phyloP scores from a whole-genome alignment of 192 early-diverging fungal species.

The Ramicandelaber brevisporus region DNA sequence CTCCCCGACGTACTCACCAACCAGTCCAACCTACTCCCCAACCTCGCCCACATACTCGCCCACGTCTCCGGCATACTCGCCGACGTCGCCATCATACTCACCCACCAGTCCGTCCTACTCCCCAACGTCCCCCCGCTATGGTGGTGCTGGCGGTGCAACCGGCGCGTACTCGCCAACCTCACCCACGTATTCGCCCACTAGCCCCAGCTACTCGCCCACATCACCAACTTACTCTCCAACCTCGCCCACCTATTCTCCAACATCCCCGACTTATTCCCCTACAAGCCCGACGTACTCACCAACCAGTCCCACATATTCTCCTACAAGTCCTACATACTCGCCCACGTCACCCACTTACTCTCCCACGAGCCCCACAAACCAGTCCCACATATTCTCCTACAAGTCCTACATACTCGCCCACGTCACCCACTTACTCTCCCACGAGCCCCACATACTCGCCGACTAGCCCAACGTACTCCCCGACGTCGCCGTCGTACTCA shows the following conservation, averaged over 20 bases:
- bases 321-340: conserved; percentile 23
- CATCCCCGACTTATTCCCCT: conserved; percentile 52
- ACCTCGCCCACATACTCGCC: conserved; percentile 46
- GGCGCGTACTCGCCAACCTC: conserved; percentile 17
- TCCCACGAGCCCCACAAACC: conserved; percentile 11
- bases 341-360: conserved; percentile 13
- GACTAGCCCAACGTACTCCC: conserved; percentile 33
- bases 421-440: conserved; percentile 43
- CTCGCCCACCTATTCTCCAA: conserved; percentile 47
- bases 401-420: conserved; percentile 22
- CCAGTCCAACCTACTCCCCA: conserved; percentile 38
- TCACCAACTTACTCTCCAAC: conserved; percentile 45
- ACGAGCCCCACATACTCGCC: conserved; percentile 40
- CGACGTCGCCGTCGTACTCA: conserved; percentile 52
- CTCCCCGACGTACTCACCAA: conserved; percentile 30
- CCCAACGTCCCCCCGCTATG: conserved; percentile 25
- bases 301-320: conserved; percentile 38
- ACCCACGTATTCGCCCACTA: conserved; percentile 32
- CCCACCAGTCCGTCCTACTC: conserved; percentile 33
- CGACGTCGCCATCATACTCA: conserved; percentile 36
- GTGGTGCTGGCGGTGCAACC: too few species aligned
- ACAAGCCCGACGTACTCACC: conserved; percentile 60
- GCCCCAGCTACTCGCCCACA: conserved; percentile 30
- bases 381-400: conserved; percentile 25
- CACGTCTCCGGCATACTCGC: conserved; percentile 31